A percentile compares a stretch with the other conserved stretches of the same genome.
These are phyloP conservation scores for Mariannaea sp. DNA, from an alignment of 2,329 filamentous ascomycete genomes.

Conservation along the genomic window DNA sequence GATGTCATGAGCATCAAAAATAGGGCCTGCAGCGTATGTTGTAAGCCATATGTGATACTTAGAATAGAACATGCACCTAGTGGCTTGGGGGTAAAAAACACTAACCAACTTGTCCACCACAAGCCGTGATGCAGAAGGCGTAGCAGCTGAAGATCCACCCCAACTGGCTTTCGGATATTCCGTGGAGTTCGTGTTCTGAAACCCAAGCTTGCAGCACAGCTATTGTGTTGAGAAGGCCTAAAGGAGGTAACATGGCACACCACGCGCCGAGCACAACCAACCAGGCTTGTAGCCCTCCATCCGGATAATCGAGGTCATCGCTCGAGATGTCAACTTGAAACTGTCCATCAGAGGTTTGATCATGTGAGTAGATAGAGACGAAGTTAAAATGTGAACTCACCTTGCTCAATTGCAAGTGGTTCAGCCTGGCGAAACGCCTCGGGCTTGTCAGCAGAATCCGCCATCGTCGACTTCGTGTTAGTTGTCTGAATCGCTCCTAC, in stretches of 20 bases:
- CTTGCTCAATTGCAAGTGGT: too few species aligned
- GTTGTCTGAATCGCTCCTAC: too few species aligned
- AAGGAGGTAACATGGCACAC: conserved; percentile 64
- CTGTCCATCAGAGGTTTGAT: too few species aligned
- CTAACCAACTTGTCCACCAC: conserved; percentile 16
- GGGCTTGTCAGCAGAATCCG: too few species aligned
- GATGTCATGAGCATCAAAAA: conserved; percentile 73
- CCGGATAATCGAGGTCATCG: conserved; percentile 9
- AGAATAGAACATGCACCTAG: background rate
- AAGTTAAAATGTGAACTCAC: too few species aligned
- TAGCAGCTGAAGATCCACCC: conserved; percentile 22
- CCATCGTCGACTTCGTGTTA: too few species aligned
- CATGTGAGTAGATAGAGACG: too few species aligned
- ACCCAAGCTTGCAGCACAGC: conserved; percentile 72
- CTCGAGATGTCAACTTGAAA: too few species aligned
- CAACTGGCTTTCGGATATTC: background rate
- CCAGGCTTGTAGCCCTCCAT: conserved; percentile 57
- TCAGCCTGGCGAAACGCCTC: too few species aligned
- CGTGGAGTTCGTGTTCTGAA: conserved; percentile 1
- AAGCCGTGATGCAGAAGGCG: conserved; percentile 20
- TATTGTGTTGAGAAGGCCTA: conserved; percentile 70
- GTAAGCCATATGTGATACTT: background rate
- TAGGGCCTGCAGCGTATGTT: conserved; percentile 45
- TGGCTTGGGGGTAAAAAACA: too few species aligned
- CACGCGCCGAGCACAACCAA: conserved; percentile 72